These are phyloP conservation scores for Nicotiana undulata DNA, from an alignment of 257 asterid species.

Conservation along the genomic window DNA sequence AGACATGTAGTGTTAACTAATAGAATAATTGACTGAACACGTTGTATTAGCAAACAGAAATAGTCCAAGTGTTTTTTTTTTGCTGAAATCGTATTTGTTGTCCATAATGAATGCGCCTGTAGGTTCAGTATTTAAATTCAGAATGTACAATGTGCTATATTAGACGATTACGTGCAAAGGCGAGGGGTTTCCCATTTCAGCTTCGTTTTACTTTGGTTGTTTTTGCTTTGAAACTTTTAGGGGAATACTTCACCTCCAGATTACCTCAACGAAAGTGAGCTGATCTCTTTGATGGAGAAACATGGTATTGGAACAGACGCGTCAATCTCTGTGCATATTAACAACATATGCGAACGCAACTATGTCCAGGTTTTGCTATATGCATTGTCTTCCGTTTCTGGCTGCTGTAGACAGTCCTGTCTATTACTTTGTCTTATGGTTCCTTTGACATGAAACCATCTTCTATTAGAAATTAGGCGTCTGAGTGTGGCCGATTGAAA, in stretches of 20 bases:
- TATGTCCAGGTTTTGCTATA: slow-evolving; percentile 64
- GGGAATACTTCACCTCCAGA: slow-evolving; percentile 80
- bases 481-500: not conserved
- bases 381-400: slow-evolving; percentile 13
- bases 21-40: not conserved
- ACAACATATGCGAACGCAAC: slow-evolving; percentile 85
- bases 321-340: slow-evolving; percentile 83
- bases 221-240: slow-evolving; percentile 31
- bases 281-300: slow-evolving; percentile 90
- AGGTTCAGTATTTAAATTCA: not conserved
- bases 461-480: not conserved
- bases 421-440: not conserved
- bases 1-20: not conserved
- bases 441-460: not conserved
- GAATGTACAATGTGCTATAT: not conserved
- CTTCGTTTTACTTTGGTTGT: not conserved
- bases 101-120: not conserved
- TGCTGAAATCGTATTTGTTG: not conserved
- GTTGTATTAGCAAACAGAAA: not conserved
- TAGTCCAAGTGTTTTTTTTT: not conserved
- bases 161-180: not conserved
- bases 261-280: slow-evolving; percentile 81
- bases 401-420: not conserved
- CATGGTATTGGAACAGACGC: slow-evolving; percentile 95
- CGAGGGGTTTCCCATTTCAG: not conserved